Evolutionary conservation across 169 alveolate genomes (phyloP).

Genomic region (Pseudocohnilembus persalinus): DNA sequence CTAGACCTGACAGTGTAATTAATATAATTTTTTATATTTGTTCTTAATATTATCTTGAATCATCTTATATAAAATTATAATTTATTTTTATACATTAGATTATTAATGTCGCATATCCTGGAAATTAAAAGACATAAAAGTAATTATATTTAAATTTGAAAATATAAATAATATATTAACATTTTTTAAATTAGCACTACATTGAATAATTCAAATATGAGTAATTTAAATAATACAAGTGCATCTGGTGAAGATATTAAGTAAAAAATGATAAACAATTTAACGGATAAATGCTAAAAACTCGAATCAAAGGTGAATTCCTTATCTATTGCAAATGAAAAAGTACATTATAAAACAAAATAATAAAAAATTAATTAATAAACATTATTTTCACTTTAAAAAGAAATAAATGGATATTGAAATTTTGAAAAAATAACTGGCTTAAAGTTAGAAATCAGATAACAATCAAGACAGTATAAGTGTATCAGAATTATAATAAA

Average conservation of each 20-base stretch:
- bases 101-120: slow-evolving; percentile 11
- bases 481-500: slow-evolving; percentile 11
- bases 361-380: slow-evolving; percentile 16
- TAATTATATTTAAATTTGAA: neutral
- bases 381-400: slow-evolving; percentile 4
- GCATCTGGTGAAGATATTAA: neutral
- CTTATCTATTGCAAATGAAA: slow-evolving; percentile 1
- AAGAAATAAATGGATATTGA: slow-evolving; percentile 30
- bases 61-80: too few relatives aligned
- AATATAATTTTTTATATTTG: too few relatives aligned
- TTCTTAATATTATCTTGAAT: neutral
- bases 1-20: slow-evolving; percentile 49
- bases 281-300: slow-evolving; percentile 22
- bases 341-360: slow-evolving; percentile 1
- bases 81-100: slow-evolving; percentile 12
- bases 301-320: neutral
- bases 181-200: neutral
- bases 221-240: neutral
- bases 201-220: neutral
- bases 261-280: neutral
- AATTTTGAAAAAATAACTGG: slow-evolving; percentile 4
- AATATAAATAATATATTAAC: neutral
- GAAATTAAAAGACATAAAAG: slow-evolving; percentile 8
- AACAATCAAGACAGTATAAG: slow-evolving; percentile 2
- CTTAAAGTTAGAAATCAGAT: slow-evolving; percentile 7